Conservation (phyloP, 2,329 filamentous ascomycete species). For the Aureobasidium sp. region DNA sequence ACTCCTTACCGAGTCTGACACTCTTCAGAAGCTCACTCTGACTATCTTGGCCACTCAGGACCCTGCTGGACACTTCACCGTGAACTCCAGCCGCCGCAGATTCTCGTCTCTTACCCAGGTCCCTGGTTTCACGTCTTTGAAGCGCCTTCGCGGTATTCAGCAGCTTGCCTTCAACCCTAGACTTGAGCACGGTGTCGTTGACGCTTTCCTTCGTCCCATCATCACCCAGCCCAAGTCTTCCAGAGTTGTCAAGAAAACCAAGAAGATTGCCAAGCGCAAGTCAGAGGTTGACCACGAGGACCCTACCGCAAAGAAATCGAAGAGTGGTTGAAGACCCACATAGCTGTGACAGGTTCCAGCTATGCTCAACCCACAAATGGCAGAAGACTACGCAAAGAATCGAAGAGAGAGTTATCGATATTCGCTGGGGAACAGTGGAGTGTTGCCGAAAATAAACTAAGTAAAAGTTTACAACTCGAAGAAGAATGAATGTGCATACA, state of each 20-base stretch:
- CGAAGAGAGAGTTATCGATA: neutral
- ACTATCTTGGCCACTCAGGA: neutral
- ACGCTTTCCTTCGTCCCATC: constrained; percentile 5
- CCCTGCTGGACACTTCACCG: neutral
- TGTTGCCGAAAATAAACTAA: neutral
- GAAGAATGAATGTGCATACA: neutral
- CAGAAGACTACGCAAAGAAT: neutral
- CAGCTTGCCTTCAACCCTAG: constrained; percentile 1
- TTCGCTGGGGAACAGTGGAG: neutral
- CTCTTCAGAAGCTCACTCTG: neutral
- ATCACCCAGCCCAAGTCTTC: neutral
- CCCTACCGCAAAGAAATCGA: neutral
- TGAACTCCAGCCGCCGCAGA: neutral
- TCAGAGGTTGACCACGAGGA: neutral
- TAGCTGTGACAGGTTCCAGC: neutral
- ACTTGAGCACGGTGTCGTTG: neutral
- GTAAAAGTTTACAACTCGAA: neutral
- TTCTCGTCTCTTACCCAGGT: neutral
- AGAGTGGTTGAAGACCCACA: neutral
- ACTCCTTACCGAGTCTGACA: neutral
- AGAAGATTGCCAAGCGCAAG: neutral
- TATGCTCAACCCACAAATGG: neutral
- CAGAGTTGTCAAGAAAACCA: neutral
- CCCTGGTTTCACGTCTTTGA: constrained; percentile 1
- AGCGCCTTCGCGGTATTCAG: constrained; percentile 3